Base-by-base conservation (phyloP, 1,284 basidiomycete genomes). In the Cutaneotrichosporon sp. region DNA sequence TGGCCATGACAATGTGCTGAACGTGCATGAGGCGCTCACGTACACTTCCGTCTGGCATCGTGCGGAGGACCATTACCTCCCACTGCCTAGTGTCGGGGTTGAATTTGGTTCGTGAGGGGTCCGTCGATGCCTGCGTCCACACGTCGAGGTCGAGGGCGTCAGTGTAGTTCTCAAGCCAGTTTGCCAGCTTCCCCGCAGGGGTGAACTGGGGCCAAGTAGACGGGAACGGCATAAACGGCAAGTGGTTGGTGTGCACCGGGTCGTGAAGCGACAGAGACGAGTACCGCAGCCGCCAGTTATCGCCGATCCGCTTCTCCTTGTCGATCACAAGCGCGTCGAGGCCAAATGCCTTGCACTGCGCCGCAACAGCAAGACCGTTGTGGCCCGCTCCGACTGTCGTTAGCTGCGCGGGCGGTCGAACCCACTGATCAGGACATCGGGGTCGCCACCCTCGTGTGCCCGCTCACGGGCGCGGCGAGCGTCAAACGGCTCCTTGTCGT, bases 101-200 rank as follows among this genome's bases (percentile, higher is more conserved):
- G 59, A 79, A 80, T 4, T 66, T 61, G 4, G 79, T 77, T n/a
- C 67, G 67, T 1, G 66, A 32, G 3, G 63, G 63, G 41, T 67
- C 75, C 6, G 83, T 75, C 3, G 67, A 78, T 0, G 82, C 76
- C 9, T 80, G 79, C 2, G 80, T 81, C 84, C 85, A 86, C 22
- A 83, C 77, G 66, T 83, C 81, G 35, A 87, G 67, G 59, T 86
- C 84, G 62, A 87, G 75, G 1, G 79, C 68, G 41, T 82, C 78
- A 2, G 82, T 83, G 66, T 85, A 87, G 27, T 71, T 73, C 66
- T 86, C 84, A 5, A 86, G 76, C 81, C 83, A 87, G 61, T 84
- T 80, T 1, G 81, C 84, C 16, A 86, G 76, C 80, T 84, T 73
- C 35, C 69, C 69, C 17, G 63, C 67, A 5, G 66, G 65, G 7